Percentiles rank a stretch among this genome's conserved stretches.
phyloP scores from a whole-genome alignment of 805 yeast species.

The Huiozyma sinensis region DNA sequence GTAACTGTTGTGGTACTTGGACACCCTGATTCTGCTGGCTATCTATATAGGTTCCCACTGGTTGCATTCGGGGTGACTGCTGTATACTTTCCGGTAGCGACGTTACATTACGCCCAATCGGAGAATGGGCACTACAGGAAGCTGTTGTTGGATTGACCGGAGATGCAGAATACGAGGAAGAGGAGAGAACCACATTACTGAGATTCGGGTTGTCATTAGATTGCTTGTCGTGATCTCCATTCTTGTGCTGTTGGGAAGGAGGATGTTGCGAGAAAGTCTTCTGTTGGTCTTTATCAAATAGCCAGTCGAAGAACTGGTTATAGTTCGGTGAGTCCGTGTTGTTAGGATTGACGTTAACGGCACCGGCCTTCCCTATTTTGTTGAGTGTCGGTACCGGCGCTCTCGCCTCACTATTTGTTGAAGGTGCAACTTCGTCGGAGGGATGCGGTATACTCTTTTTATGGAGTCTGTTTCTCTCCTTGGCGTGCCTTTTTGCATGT shows the following conservation, averaged over 20 bases:
- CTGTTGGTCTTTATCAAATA: slow-evolving; percentile 5
- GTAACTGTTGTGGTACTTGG: background rate
- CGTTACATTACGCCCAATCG: background rate
- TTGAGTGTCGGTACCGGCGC: background rate
- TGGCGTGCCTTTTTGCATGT: slow-evolving; percentile 34
- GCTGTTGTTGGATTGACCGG: too few species aligned
- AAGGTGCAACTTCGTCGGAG: background rate
- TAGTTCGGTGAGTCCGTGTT: slow-evolving; percentile 1
- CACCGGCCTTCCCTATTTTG: background rate
- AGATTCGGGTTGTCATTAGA: background rate
- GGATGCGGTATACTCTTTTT: background rate
- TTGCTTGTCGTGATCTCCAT: background rate
- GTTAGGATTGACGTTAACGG: background rate
- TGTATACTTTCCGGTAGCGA: background rate
- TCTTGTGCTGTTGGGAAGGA: background rate
- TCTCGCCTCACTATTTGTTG: background rate
- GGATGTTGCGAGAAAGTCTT: background rate
- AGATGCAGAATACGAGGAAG: background rate
- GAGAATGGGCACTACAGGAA: background rate
- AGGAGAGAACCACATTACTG: too few species aligned
- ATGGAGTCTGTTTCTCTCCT: slow-evolving; percentile 3
- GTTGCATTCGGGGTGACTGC: background rate
- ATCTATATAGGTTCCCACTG: too few species aligned
- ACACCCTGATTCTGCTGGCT: background rate
- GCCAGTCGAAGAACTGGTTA: slow-evolving; percentile 14